Base-by-base conservation (phyloP, 2,329 filamentous ascomycete genomes). In the Penicillium brevicompactum region DNA sequence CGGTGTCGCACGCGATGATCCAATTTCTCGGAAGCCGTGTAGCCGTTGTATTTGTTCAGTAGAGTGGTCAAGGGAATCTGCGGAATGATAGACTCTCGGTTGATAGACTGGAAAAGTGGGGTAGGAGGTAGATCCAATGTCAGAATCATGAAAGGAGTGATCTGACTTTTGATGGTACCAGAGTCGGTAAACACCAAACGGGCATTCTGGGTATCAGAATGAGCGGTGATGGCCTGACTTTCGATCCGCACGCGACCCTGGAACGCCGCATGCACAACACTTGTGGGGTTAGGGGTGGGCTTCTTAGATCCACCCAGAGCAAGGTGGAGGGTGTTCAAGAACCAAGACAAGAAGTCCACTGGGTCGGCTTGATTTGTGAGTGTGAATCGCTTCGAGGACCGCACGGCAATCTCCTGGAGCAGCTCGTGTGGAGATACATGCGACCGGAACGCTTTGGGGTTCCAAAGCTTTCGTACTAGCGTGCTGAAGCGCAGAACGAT, bases 401-500 rank as follows among this genome's bases (percentile, higher is more conserved):
- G 87, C 41, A 97, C 80, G 1, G 92, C 90, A 60, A 99, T 90
- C 72, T 97, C 93, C 76, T 99, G 94, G 1, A 99, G 86, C 30
- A 99, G 84, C 75, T 99, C 94, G 79, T 99, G 94, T 0, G 94
- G 94, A 9, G 93, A 97, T 49, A 99, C 94, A 74, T 99, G 94
- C 4, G 89, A 88, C 75, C 96, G 95, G 82, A 99, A 99, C 9
- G 94, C 93, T 64, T 90, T 88, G 2, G 92, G 89, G 72, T 99
- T 99, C 94, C 94, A 99, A 63, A 99, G 91, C 77, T 99, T 99
- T 71, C 94, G 89, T 57, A 97, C 86, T 18, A 99, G 82, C 51
- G 92, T 94, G 64, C 89, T 90, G 70, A 93, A 92, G 10, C 94
- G 86, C 72, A 94, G 88, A 51, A 90, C 91, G 32, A 99, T 85